Evolutionary conservation across 192 early-diverging fungal genomes (phyloP), one percentile per base, ranked within the genome.

Genomic region (Coemansia sp.): DNA sequence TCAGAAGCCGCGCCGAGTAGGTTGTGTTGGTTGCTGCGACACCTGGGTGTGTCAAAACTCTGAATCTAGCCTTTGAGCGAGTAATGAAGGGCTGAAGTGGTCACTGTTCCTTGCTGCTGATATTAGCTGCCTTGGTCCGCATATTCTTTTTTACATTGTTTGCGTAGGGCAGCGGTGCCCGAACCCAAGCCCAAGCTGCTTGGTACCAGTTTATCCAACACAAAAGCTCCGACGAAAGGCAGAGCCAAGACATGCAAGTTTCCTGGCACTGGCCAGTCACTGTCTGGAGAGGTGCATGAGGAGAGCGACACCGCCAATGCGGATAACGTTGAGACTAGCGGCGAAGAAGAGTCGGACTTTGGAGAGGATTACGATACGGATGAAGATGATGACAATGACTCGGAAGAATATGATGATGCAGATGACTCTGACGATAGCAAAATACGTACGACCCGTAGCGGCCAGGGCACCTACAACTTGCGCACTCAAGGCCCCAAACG

Each of bases 381-480:
- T 1, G 61, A 56, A 24, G 38, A 72, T 47, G 68, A 71, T 18
- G 74, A 70, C 18, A 66, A 63, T 10, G 76, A 70, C 27, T 61
- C 66, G 18, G 77, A 68, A 16, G 73, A 75, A 19, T 62, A 66
- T 52, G 64, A 65, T 7, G 30, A 41, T 18, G 66, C 30, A 34
- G 32, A 34, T 34, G 32, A 34, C 14, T 66, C 67, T 2, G 66
- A 74, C 50, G 65, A 56, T n/a, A 64, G 65, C 2, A 71, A 74
- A 19, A 60, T 65, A 27, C 28, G 30, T 24, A 41, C 52, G 19
- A 22, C 58, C 22, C 71, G 77, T 7, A 68, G 77, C 59, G 77
- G 77, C 49, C 73, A 60, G 25, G 55, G 64, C 19, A 63, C 52
- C 1, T 80, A 80, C 60, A 80, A 80, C 32, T 58, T 80, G 49